These are phyloP conservation scores for Calocybe cyanea DNA, from an alignment of 768 basidiomycete species.

Conservation along the genomic window DNA sequence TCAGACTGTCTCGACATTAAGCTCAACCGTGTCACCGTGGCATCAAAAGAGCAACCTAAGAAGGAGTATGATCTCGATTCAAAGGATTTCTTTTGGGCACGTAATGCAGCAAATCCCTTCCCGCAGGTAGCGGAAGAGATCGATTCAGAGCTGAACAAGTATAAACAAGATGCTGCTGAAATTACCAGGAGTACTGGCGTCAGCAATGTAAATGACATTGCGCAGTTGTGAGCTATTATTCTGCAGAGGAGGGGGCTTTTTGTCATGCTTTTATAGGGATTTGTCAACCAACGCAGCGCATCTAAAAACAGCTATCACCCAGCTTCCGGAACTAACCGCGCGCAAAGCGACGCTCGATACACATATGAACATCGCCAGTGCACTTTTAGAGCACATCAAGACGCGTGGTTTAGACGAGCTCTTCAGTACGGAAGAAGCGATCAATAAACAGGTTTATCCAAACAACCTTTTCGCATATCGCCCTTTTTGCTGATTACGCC, in stretches of 20 bases:
- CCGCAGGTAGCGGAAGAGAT: constrained; percentile 99
- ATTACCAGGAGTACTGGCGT: constrained; percentile 95
- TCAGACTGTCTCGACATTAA: constrained; percentile 98
- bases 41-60: constrained; percentile 63
- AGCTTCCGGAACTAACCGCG: constrained; percentile 93
- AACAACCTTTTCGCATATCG: not conserved
- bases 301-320: constrained; percentile 95
- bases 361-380: constrained; percentile 99
- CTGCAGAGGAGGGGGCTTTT: not conserved
- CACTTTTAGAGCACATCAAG: constrained; percentile 93
- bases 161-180: constrained; percentile 95
- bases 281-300: constrained; percentile 90
- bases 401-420: constrained; percentile 91
- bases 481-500: not conserved
- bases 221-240: constrained; percentile 69
- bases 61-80: constrained; percentile 92
- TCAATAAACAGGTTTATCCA: constrained; percentile 68
- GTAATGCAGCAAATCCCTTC: constrained; percentile 94
- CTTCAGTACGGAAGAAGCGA: constrained; percentile 94
- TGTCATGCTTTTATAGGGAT: constrained; percentile 49
- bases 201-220: constrained; percentile 91
- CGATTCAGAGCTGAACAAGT: constrained; percentile 84
- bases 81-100: constrained; percentile 99
- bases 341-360: constrained; percentile 96
- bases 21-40: constrained; percentile 88